Evolutionary conservation across 345 rosid species (phyloP), one percentile per base, ranked within the genome.

Genomic region (Clausena lansium): DNA sequence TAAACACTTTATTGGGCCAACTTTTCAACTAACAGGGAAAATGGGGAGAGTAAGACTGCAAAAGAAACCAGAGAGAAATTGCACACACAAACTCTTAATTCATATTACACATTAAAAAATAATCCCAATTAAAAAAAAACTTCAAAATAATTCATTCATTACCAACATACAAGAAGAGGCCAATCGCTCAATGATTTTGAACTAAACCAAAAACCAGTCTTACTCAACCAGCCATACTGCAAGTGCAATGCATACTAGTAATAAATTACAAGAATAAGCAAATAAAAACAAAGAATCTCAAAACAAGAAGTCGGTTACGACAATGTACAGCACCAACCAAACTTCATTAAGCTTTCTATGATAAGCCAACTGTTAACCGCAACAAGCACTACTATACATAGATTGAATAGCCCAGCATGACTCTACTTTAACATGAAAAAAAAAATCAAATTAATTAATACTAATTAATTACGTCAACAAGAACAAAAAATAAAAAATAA

Each of bases 161-260:
- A 96, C 99, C 99, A 94, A 88, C 98, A 92, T 98, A 96, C 94
- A 79, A 94, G 77, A 47, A 96, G 93, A 0, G 99, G 99, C 99
- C 99, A 96, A 78, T 96, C 99, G 80, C 97, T 88, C 81, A 96
- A 82, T 2, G 97, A 91, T 60, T 78, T 88, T 6, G 99, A 91
- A 78, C 94, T 92, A 85, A 94, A 96, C 99, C 99, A 94, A 86
- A 94, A 96, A 24, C 91, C 99, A 4, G 94, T 72, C 72, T 77
- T 88, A 75, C 94, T 96, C 81, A 96, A 83, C 99, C 93, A 96
- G 68, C 99, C 99, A 72, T 94, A 96, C 98, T 96, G 94, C 87
- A 85, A 61, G 67, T 76, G 73, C 45, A 41, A 76, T 25, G 45
- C 75, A 45, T 63, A 19, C 68, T 32, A 50, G 68, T 28, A 73